Conservation (phyloP, 257 asterid species). For the Nemophila menziesii region DNA sequence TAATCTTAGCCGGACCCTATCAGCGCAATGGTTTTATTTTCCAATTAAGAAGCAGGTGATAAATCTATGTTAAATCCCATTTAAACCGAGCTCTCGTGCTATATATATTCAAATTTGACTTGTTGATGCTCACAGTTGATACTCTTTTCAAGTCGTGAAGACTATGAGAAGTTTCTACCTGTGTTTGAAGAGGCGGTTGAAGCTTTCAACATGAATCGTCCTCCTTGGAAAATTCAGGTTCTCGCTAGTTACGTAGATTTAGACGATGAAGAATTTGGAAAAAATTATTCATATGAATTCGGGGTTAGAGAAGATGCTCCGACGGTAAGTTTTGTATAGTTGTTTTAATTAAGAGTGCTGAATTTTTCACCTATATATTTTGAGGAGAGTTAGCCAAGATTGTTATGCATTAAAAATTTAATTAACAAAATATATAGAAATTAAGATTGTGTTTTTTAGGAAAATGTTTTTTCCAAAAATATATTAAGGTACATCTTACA, state of each 20-base stretch:
- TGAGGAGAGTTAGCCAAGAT: no score
- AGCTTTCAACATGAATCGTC: slow-evolving; percentile 54
- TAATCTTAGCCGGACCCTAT: slow-evolving; percentile 60
- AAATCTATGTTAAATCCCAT: slow-evolving; percentile 2
- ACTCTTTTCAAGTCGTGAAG: slow-evolving; percentile 59
- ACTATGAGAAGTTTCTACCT: slow-evolving; percentile 43
- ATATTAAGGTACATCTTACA: no score
- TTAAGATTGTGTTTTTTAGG: no score
- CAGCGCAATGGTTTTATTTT: slow-evolving; percentile 62
- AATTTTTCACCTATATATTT: not conserved
- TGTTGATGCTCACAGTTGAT: slow-evolving; percentile 36
- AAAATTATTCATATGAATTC: slow-evolving; percentile 64
- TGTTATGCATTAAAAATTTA: no score
- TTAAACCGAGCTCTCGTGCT: not conserved
- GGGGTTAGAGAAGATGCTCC: slow-evolving; percentile 61
- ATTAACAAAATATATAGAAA: no score
- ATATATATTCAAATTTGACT: slow-evolving; percentile 7
- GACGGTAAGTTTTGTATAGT: slow-evolving; percentile 29
- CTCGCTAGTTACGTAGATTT: slow-evolving; percentile 51
- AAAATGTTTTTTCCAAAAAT: no score
- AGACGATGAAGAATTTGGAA: slow-evolving; percentile 81
- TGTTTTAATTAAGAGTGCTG: no score
- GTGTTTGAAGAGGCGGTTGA: slow-evolving; percentile 69
- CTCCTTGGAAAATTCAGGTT: slow-evolving; percentile 31
- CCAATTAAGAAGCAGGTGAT: slow-evolving; percentile 94